phyloP scores from a whole-genome alignment of 257 asterid species.

The Solanum tarijense region DNA sequence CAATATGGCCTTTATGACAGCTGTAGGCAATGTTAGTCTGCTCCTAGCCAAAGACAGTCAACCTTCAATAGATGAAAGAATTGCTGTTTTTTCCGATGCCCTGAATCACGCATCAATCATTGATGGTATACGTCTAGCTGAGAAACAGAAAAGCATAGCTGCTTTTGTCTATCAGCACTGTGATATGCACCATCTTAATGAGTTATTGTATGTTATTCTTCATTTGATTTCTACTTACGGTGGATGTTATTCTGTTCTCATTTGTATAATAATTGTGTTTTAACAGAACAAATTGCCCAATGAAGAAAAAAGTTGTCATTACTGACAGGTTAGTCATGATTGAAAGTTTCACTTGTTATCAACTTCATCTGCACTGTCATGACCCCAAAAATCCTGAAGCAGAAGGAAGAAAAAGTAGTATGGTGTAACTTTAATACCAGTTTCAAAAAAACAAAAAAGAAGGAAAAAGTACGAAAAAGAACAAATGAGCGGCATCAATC shows the following conservation, averaged over 20 bases:
- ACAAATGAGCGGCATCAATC: neutral
- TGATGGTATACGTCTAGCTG: conserved; percentile 94
- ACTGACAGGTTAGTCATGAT: conserved; percentile 73
- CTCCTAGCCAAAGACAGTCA: conserved; percentile 45
- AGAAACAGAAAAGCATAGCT: conserved; percentile 62
- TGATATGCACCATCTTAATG: conserved; percentile 86
- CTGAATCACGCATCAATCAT: conserved; percentile 95
- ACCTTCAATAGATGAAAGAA: conserved; percentile 41
- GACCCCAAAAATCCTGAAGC: neutral
- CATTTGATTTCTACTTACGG: neutral
- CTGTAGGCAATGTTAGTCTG: conserved; percentile 60
- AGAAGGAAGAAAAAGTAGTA: neutral
- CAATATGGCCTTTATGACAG: conserved; percentile 95
- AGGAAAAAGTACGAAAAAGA: neutral
- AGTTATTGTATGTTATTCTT: conserved; percentile 47
- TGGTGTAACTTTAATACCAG: neutral
- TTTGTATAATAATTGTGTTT: conserved; percentile 7
- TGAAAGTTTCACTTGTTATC: neutral
- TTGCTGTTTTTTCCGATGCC: conserved; percentile 92
- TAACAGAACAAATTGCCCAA: conserved; percentile 72
- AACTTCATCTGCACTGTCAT: neutral
- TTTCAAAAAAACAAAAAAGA: too few species aligned
- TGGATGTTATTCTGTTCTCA: neutral
- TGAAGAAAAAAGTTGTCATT: conserved; percentile 87
- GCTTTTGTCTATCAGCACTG: conserved; percentile 74